Conservation (phyloP, 495 filamentous ascomycete genomes). For the Neurospora cerealis region DNA sequence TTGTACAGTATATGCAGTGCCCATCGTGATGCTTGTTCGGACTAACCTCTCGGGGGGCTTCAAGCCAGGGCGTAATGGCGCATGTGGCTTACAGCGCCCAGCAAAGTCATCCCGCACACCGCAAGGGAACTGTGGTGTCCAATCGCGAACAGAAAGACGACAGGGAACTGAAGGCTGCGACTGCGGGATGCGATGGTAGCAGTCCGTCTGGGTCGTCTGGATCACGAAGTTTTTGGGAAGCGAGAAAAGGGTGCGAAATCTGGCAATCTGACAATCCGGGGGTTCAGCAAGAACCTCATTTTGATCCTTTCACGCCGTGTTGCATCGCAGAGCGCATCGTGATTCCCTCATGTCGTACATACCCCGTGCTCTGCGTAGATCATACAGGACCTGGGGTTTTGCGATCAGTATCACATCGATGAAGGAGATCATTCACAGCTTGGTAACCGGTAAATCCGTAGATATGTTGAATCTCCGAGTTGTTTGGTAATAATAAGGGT, state of each 20-base stretch:
- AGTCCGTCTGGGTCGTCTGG: not conserved
- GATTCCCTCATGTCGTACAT: not conserved
- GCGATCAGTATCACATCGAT: not conserved
- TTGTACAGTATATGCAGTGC: not conserved
- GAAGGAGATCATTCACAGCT: not conserved
- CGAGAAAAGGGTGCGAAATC: not conserved
- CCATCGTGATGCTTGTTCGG: not conserved
- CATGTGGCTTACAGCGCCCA: not conserved
- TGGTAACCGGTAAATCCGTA: not conserved
- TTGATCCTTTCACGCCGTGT: not conserved
- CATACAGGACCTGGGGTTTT: not conserved
- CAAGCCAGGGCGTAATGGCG: not conserved
- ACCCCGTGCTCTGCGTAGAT: not conserved
- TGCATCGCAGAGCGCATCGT: not conserved
- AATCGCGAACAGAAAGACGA: not conserved
- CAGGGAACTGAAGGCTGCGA: not conserved
- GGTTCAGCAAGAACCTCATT: not conserved
- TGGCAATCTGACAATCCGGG: not conserved
- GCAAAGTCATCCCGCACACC: not conserved
- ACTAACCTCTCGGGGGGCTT: not conserved
- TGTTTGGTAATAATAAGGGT: not conserved
- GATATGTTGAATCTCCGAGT: not conserved
- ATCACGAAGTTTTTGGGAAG: not conserved
- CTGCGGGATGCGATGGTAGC: not conserved
- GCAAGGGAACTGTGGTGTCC: not conserved